Conservation (phyloP, 176 grass and related monocot species). For the Hsuehochloa calcarea region DNA sequence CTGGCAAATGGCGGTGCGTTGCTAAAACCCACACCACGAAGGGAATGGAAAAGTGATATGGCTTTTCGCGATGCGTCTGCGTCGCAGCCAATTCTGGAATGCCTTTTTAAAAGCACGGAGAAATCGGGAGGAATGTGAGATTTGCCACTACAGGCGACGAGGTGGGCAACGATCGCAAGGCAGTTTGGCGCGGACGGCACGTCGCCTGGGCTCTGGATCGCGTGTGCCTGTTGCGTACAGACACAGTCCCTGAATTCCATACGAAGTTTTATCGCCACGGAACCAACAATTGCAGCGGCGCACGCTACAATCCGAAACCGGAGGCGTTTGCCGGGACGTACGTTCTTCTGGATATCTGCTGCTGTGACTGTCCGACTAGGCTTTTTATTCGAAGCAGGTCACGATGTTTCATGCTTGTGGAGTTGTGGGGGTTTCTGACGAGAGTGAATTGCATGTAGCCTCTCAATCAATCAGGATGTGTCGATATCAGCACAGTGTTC, state of each 20-base stretch:
- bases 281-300: background rate
- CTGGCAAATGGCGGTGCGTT: background rate
- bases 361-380: background rate
- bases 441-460: slow-evolving; percentile 14
- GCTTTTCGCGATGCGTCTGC: background rate
- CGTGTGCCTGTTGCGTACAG: background rate
- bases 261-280: background rate
- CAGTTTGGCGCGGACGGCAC: background rate
- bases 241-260: background rate
- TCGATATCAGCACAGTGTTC: background rate
- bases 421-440: background rate
- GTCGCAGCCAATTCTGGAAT: background rate
- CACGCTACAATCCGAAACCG: background rate
- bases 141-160: background rate
- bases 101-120: background rate
- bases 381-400: background rate
- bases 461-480: background rate
- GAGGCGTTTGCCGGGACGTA: too few species aligned
- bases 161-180: background rate
- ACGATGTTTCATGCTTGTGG: background rate
- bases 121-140: background rate
- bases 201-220: background rate
- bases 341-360: background rate
- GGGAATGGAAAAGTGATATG: background rate
- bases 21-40: background rate